These are phyloP conservation scores for Straminergon stramineum DNA, from an alignment of 225 moss, liverwort and hornwort genomes.

Conservation along the genomic window DNA sequence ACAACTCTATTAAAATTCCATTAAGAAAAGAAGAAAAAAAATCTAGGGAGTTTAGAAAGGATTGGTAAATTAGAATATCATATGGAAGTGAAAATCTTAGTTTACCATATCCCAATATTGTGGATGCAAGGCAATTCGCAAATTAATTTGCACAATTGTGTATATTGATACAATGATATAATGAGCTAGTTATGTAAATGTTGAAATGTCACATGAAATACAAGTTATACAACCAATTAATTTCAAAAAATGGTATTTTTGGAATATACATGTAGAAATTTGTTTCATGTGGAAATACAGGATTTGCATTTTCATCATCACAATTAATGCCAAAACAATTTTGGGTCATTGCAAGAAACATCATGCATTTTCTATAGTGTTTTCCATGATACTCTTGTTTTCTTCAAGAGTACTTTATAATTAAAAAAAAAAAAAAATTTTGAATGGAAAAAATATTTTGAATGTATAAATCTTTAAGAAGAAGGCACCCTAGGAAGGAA, in stretches of 20 bases:
- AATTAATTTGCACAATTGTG: background rate
- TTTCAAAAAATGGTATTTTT: rapidly evolving
- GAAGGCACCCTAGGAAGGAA: too few species aligned
- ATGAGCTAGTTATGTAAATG: background rate
- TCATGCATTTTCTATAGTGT: too few species aligned
- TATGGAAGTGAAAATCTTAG: rapidly evolving
- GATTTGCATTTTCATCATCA: background rate
- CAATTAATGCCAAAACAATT: background rate
- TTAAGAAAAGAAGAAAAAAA: rapidly evolving
- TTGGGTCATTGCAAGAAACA: too few species aligned
- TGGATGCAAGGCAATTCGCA: background rate
- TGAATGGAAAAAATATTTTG: too few species aligned
- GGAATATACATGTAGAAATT: background rate
- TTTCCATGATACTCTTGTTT: too few species aligned
- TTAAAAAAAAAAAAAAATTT: too few species aligned
- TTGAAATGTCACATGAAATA: rapidly evolving
- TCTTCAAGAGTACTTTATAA: too few species aligned
- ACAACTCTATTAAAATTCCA: too few species aligned
- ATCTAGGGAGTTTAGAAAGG: rapidly evolving
- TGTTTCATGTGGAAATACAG: rapidly evolving
- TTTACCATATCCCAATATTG: rapidly evolving
- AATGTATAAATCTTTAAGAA: too few species aligned
- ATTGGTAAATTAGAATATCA: background rate
- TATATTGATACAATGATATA: background rate
- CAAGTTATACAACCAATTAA: background rate